These are phyloP conservation scores for Fusarium brevicatenulatum DNA, from an alignment of 2,329 filamentous ascomycete species.

Conservation along the genomic window DNA sequence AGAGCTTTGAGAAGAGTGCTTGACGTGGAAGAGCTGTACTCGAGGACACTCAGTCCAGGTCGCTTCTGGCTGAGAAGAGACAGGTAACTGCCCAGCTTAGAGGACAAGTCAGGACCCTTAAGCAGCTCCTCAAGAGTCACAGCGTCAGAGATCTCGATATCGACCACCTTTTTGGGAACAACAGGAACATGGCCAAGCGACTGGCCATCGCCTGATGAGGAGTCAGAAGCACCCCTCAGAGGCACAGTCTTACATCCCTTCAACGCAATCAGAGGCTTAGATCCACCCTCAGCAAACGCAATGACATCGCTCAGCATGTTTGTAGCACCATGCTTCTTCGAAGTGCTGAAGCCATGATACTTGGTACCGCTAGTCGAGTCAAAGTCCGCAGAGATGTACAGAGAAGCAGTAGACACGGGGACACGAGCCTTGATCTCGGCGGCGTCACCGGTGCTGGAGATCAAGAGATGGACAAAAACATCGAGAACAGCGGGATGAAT, in stretches of 20 bases:
- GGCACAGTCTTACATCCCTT: neutral
- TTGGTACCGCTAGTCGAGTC: neutral
- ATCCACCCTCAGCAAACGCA: neutral
- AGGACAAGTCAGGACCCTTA: neutral
- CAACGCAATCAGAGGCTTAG: neutral
- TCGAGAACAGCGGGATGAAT: neutral
- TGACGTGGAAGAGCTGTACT: neutral
- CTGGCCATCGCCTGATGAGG: neutral
- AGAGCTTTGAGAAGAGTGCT: neutral
- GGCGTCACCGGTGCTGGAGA: neutral
- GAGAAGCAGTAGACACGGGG: neutral
- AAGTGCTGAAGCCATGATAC: neutral
- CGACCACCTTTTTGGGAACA: neutral
- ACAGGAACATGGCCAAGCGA: neutral
- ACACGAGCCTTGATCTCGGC: neutral
- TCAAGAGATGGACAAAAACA: neutral
- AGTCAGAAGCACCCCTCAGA: neutral
- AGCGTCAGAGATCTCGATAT: neutral
- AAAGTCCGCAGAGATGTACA: neutral
- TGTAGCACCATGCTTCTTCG: neutral
- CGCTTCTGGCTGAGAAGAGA: neutral
- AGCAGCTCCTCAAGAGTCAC: neutral
- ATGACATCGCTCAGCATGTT: neutral
- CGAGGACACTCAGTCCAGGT: neutral
- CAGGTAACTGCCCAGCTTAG: neutral